Conservation (phyloP, 371 early-diverging fungal genomes). For the Coemansia linderi region DNA sequence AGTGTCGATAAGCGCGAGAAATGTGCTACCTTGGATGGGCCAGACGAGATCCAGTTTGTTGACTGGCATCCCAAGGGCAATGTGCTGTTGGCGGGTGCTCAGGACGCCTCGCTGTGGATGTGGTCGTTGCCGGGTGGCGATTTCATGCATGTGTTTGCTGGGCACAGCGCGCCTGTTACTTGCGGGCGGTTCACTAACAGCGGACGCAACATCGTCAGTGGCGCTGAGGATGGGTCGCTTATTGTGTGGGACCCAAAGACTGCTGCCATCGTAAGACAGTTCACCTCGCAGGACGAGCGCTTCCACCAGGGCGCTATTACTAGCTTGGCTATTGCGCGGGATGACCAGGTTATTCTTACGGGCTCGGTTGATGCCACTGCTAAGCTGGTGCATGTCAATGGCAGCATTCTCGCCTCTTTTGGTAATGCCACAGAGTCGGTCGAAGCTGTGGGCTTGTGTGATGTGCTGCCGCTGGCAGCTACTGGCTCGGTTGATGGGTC, state of each 20-base stretch:
- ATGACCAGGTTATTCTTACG: slow-evolving; percentile 76
- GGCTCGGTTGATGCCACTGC: slow-evolving; percentile 82
- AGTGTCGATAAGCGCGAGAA: slow-evolving; percentile 63
- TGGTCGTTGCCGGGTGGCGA: slow-evolving; percentile 78
- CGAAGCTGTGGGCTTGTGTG: slow-evolving; percentile 80
- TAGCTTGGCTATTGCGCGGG: slow-evolving; percentile 71
- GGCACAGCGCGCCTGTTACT: slow-evolving; percentile 82
- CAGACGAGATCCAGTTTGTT: slow-evolving; percentile 91
- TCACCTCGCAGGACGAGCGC: slow-evolving; percentile 77
- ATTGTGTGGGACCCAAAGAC: slow-evolving; percentile 94
- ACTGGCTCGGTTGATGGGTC: slow-evolving; percentile 95
- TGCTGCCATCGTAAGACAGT: slow-evolving; percentile 62
- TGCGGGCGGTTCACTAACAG: slow-evolving; percentile 88
- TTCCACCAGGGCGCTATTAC: slow-evolving; percentile 87
- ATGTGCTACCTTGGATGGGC: slow-evolving; percentile 79
- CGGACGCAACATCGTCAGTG: slow-evolving; percentile 85
- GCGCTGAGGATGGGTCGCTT: slow-evolving; percentile 81
- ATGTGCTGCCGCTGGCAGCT: slow-evolving; percentile 81
- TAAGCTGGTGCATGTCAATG: slow-evolving; percentile 60
- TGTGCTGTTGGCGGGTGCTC: slow-evolving; percentile 83
- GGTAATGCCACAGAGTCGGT: slow-evolving; percentile 85
- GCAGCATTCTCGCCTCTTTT: slow-evolving; percentile 42
- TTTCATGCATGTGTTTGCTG: slow-evolving; percentile 91
- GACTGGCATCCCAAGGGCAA: slow-evolving; percentile 95
- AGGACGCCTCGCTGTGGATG: slow-evolving; percentile 94